Conservation (phyloP, 140 eudicot genomes). For the Anethum foeniculum region DNA sequence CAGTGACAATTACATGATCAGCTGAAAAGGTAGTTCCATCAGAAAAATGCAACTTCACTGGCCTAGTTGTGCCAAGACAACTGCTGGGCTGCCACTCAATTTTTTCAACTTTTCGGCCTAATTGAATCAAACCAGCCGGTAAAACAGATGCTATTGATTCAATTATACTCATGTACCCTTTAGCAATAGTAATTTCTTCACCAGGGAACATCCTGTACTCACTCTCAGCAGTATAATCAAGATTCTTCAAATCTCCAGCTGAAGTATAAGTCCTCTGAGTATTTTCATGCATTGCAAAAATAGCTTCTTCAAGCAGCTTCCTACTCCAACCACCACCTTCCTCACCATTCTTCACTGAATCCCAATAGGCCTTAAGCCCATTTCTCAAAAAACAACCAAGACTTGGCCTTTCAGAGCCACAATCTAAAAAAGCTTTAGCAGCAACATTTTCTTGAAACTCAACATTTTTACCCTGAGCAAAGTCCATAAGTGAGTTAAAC, state of each 20-base stretch:
- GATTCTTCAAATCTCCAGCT: constrained; percentile 53
- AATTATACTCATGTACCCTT: constrained; percentile 64
- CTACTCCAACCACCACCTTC: constrained; percentile 46
- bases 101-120: constrained; percentile 53
- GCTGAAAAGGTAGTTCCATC: constrained; percentile 71
- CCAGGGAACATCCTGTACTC: constrained; percentile 81
- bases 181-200: constrained; percentile 79
- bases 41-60: constrained; percentile 63
- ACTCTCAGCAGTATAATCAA: constrained; percentile 72
- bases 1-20: constrained; percentile 84
- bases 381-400: constrained; percentile 59
- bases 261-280: constrained; percentile 64
- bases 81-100: constrained; percentile 61
- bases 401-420: constrained; percentile 28
- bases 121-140: constrained; percentile 58
- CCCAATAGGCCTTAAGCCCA: constrained; percentile 65
- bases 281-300: constrained; percentile 73
- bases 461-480: constrained; percentile 44
- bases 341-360: constrained; percentile 19
- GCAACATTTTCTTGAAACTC: constrained; percentile 18
- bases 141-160: constrained; percentile 67
- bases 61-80: constrained; percentile 31
- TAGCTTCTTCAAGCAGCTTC: constrained; percentile 53
- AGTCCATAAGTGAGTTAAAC: constrained; percentile 58
- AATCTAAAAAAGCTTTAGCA: constrained; percentile 17